Base-by-base conservation (phyloP, 106 monocot genomes). In the Iris macrosiphon region DNA sequence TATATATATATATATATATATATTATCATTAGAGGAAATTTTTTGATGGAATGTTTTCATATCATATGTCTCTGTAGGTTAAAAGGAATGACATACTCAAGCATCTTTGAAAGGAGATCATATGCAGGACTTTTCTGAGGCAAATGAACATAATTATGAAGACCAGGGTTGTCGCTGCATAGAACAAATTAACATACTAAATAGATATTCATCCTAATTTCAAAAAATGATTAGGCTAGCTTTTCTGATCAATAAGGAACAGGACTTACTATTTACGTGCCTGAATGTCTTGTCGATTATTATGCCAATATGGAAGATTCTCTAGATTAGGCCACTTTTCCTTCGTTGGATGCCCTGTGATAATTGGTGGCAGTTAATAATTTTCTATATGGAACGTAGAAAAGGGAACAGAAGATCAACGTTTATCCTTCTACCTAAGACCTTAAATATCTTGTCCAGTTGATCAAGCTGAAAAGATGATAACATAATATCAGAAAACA, bases 401-500 rank as follows among this genome's bases (percentile, higher is more conserved):
- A n/a, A n/a, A n/a, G n/a, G n/a, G n/a, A n/a, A n/a, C n/a, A n/a
- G n/a, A n/a, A n/a, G n/a, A n/a, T n/a, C n/a, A n/a, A n/a, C n/a
- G n/a, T n/a, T n/a, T 19, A 2, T 32, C 13, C 37, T 57, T 68
- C 41, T 71, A 98, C 96, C 96, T 81, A 98, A 67, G 58, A 98
- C 96, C 70, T 91, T 98, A 57, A 98, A 98, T 55, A 98, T 98
- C 83, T 98, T 98, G 63, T 91, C 96, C 37, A 98, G 75, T 53
- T 98, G 96, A 77, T 98, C 96, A 57, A 90, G 75, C 96, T 98
- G 69, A 52, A 69, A 76, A 66, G 35, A 48, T 37, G 14, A 69
- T 18, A 21, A 58, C 32, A 13, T 14, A 52, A 60, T 24, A 69
- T 68, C 40, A 70, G 55, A 46, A 38, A n/a, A 37, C 9, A 33